A percentile compares a stretch with the other conserved stretches of the same genome.
Conservation (phyloP, 495 filamentous ascomycete species). For the Hypoxylon trugodes region DNA sequence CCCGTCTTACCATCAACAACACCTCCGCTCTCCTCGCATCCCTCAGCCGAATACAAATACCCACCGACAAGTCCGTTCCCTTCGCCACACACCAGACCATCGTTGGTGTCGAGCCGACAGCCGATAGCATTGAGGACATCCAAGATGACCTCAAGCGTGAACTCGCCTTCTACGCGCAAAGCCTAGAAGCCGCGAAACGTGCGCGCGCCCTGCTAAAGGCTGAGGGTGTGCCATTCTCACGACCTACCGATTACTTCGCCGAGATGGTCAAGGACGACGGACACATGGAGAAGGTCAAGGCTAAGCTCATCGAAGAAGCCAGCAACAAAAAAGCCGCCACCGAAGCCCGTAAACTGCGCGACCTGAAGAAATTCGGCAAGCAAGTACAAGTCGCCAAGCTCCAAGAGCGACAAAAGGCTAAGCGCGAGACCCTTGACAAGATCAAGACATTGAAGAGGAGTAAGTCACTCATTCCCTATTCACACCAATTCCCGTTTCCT, state of each 20-base stretch:
- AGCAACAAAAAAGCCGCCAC: conserved; percentile 89
- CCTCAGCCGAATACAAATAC: conserved; percentile 77
- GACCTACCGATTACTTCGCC: conserved; percentile 94
- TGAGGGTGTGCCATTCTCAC: conserved; percentile 83
- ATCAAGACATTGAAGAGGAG: conserved; percentile 93
- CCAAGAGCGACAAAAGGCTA: conserved; percentile 90
- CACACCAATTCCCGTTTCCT: too few relatives aligned
- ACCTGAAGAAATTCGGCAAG: conserved; percentile 99
- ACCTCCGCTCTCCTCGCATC: conserved; percentile 80
- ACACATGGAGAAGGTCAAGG: conserved; percentile 96
- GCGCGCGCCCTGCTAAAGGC: conserved; percentile 78
- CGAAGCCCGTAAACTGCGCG: conserved; percentile 89
- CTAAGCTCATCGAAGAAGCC: conserved; percentile 91
- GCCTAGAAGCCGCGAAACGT: conserved; percentile 75
- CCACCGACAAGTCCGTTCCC: conserved; percentile 59
- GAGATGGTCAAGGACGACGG: conserved; percentile 99
- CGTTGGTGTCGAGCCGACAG: conserved; percentile 56
- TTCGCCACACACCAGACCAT: conserved; percentile 66
- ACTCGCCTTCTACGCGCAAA: conserved; percentile 92
- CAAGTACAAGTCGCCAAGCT: conserved; percentile 96
- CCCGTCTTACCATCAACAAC: conserved; percentile 98
- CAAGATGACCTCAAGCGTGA: conserved; percentile 91
- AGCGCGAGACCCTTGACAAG: conserved; percentile 91
- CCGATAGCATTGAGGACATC: conserved; percentile 69
- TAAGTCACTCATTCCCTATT: conserved; percentile 53